phyloP scores from a whole-genome alignment of 2,329 filamentous ascomycete species.

The Leptosphaerulina australis region DNA sequence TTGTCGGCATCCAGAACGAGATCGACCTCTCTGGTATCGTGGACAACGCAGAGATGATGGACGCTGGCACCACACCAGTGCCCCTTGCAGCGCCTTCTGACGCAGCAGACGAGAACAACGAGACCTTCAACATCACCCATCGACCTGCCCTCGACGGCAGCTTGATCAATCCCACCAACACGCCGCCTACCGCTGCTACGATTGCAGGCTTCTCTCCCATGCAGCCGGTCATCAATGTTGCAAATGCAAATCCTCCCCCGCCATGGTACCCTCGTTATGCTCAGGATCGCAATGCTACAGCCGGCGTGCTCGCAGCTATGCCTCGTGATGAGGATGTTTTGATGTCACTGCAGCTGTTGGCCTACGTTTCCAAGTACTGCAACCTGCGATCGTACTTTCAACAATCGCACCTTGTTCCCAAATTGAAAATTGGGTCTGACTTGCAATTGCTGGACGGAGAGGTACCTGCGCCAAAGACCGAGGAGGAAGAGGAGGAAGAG shows the following conservation, averaged over 20 bases:
- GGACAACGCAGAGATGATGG: conserved; percentile 78
- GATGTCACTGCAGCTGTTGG: conserved; percentile 95
- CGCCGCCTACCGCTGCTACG: conserved; percentile 65
- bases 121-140: conserved; percentile 94
- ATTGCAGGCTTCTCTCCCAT: conserved; percentile 73
- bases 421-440: conserved; percentile 86
- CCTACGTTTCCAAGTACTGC: conserved; percentile 98
- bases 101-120: conserved; percentile 72
- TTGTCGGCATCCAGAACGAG: conserved; percentile 77
- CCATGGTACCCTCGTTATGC: conserved; percentile 80
- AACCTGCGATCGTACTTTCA: conserved; percentile 96
- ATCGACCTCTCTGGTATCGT: conserved; percentile 90
- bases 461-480: conserved; percentile 42
- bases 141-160: conserved; percentile 83
- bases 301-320: conserved; percentile 83
- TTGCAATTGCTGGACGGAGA: conserved; percentile 79
- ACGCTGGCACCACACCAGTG: conserved; percentile 70
- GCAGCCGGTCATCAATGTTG: conserved; percentile 69
- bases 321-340: conserved; percentile 96
- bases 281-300: conserved; percentile 71
- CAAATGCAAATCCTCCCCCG: conserved; percentile 77
- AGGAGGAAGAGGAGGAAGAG: conserved; percentile 66
- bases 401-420: conserved; percentile 88
- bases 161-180: conserved; percentile 72
- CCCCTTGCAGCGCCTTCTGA: conserved; percentile 81